Conservation (phyloP, 1,139 yeast species). For the Yamadazyma epiphylla region DNA sequence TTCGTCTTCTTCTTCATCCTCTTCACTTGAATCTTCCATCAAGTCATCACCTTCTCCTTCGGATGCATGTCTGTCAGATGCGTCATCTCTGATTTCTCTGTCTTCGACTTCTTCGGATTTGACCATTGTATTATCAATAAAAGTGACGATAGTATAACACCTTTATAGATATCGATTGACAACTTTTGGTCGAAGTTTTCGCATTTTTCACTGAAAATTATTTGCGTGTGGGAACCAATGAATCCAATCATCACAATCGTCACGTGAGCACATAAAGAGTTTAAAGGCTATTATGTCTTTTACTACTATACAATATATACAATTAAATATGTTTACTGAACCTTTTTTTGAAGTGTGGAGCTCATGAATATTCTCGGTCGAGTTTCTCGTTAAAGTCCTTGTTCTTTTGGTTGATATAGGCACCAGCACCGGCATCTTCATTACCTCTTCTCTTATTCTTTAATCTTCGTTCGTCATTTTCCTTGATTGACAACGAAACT, state of each 20-base stretch:
- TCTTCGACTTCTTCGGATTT: slow-evolving; percentile 19
- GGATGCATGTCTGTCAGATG: slow-evolving; percentile 15
- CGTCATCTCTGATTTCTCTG: slow-evolving; percentile 32
- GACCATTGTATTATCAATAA: too few relatives aligned
- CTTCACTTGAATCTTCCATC: slow-evolving; percentile 63
- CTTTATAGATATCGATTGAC: too few relatives aligned
- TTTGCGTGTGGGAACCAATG: too few relatives aligned
- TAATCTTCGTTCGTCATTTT: slow-evolving; percentile 29
- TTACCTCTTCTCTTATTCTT: slow-evolving; percentile 22
- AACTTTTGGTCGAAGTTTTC: too few relatives aligned
- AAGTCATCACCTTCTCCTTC: slow-evolving; percentile 45
- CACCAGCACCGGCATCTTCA: slow-evolving; percentile 29
- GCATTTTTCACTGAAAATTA: too few relatives aligned
- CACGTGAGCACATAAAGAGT: too few relatives aligned
- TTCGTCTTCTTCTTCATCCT: slow-evolving; percentile 71
- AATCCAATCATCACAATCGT: too few relatives aligned
- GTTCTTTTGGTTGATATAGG: slow-evolving; percentile 69
- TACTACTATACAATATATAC: too few relatives aligned
- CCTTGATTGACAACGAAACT: slow-evolving; percentile 8
- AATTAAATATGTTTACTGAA: neutral
- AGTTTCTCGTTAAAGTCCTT: slow-evolving; percentile 73
- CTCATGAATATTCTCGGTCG: slow-evolving; percentile 45
- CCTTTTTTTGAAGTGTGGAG: neutral
- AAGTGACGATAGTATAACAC: too few relatives aligned
- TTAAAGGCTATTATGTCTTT: too few relatives aligned